Evolutionary conservation across 2,329 filamentous ascomycete genomes (phyloP).

Genomic region (Phialophora verrucosa): DNA sequence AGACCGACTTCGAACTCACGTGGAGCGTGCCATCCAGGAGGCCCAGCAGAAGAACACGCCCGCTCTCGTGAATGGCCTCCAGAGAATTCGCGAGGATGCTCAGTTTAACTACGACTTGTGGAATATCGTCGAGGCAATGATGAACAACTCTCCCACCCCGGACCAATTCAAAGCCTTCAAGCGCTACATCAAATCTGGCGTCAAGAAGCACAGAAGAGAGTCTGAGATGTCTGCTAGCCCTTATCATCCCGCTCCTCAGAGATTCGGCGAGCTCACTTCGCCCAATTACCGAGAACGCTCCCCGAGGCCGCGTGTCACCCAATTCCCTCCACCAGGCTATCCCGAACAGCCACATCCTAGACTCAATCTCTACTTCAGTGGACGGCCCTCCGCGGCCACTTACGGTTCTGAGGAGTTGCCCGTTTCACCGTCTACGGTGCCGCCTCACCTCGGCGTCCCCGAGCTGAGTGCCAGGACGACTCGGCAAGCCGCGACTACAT

Average conservation of each 20-base stretch:
- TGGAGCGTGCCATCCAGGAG: constrained; percentile 35
- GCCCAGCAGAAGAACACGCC: constrained; percentile 33
- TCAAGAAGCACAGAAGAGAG: constrained; percentile 33
- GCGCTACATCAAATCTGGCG: constrained; percentile 39
- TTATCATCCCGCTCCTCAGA: constrained; percentile 28
- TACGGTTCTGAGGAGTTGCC: constrained; percentile 12
- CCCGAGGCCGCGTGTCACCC: constrained; percentile 5
- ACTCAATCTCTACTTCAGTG: constrained; percentile 28
- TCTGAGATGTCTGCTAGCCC: constrained; percentile 33
- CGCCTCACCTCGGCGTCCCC: constrained; percentile 5
- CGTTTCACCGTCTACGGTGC: constrained; percentile 18
- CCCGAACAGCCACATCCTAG: constrained; percentile 13
- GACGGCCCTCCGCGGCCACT: constrained; percentile 5
- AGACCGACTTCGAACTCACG: constrained; percentile 34
- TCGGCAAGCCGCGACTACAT: constrained; percentile 18
- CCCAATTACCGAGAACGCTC: constrained; percentile 20
- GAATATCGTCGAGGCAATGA: constrained; percentile 38
- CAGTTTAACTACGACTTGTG: constrained; percentile 33
- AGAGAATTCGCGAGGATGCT: constrained; percentile 34
- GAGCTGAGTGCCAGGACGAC: constrained; percentile 14
- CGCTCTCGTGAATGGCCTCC: constrained; percentile 36
- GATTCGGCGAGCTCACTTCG: constrained; percentile 19
- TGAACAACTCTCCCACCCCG: constrained; percentile 34
- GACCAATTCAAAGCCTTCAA: constrained; percentile 39
- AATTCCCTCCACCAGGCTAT: constrained; percentile 14